These are phyloP conservation scores for Bertia moriformis DNA, from an alignment of 2,329 filamentous ascomycete species.

Conservation along the genomic window DNA sequence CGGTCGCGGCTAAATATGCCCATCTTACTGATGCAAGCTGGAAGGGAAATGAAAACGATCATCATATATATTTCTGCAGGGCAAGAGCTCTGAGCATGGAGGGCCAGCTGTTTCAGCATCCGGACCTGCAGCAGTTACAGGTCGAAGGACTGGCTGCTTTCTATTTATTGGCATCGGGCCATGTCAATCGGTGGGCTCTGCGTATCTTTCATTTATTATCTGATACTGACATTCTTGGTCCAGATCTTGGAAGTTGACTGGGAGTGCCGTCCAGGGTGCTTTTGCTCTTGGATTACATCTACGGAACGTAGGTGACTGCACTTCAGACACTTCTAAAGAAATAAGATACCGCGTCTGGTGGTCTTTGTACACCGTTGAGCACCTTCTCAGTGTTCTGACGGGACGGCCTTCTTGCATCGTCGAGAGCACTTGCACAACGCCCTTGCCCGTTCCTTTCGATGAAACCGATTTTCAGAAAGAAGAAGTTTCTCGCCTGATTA, in stretches of 20 bases:
- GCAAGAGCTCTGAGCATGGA: not conserved
- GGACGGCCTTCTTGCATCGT: not conserved
- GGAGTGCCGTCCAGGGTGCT: not conserved
- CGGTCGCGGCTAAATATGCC: not conserved
- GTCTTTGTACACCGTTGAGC: conserved; percentile 1
- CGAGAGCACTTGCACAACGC: not conserved
- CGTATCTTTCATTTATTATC: too few relatives aligned
- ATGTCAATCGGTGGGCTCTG: not conserved
- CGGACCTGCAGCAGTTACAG: not conserved
- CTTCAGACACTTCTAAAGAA: conserved; percentile 1
- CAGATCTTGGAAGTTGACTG: not conserved
- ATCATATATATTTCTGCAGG: not conserved
- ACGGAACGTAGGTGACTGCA: not conserved
- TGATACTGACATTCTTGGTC: not conserved
- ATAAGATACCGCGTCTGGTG: conserved; percentile 1
- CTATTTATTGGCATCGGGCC: not conserved
- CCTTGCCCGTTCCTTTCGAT: not conserved
- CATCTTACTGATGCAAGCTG: not conserved
- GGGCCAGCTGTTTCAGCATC: not conserved
- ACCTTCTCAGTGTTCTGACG: not conserved
- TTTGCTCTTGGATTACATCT: not conserved
- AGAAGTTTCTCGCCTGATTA: not conserved
- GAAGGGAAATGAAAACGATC: not conserved
- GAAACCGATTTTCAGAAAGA: conserved; percentile 1
- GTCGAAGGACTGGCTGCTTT: not conserved